phyloP scores from a whole-genome alignment of 169 alveolate species.

The Perkinsus marinus region DNA sequence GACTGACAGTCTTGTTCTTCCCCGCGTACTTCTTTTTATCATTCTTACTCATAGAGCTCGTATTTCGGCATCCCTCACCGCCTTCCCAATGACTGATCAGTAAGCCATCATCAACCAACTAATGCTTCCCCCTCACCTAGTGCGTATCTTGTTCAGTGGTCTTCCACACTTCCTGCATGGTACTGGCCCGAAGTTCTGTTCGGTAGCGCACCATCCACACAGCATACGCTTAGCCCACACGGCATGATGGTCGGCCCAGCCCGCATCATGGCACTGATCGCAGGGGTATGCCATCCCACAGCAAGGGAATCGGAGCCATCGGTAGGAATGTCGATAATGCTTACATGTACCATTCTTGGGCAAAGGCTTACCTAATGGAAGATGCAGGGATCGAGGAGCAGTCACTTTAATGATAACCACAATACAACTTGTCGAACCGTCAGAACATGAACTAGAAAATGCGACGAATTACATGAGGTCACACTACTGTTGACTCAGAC shows the following conservation, averaged over 20 bases:
- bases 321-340: slow-evolving; percentile 63
- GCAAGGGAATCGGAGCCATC: slow-evolving; percentile 75
- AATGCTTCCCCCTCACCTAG: slow-evolving; percentile 14
- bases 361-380: slow-evolving; percentile 57
- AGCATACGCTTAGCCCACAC: slow-evolving; percentile 62
- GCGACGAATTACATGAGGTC: too few species aligned
- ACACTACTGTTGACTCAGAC: too few species aligned
- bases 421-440: too few species aligned
- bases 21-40: slow-evolving; percentile 41
- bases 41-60: slow-evolving; percentile 36
- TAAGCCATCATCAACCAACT: neutral
- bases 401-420: too few species aligned
- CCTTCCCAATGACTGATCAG: slow-evolving; percentile 12
- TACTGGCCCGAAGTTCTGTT: slow-evolving; percentile 44
- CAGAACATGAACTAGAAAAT: too few species aligned
- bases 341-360: slow-evolving; percentile 65
- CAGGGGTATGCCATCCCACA: slow-evolving; percentile 70
- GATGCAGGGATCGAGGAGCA: too few species aligned
- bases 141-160: slow-evolving; percentile 10
- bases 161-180: slow-evolving; percentile 31
- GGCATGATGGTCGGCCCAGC: slow-evolving; percentile 47
- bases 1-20: slow-evolving; percentile 1
- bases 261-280: slow-evolving; percentile 64
- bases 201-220: slow-evolving; percentile 66
- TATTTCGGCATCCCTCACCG: slow-evolving; percentile 54